Evolutionary conservation across 2,329 filamentous ascomycete genomes (phyloP).

Genomic region (Stagonosporopsis vannaccii): DNA sequence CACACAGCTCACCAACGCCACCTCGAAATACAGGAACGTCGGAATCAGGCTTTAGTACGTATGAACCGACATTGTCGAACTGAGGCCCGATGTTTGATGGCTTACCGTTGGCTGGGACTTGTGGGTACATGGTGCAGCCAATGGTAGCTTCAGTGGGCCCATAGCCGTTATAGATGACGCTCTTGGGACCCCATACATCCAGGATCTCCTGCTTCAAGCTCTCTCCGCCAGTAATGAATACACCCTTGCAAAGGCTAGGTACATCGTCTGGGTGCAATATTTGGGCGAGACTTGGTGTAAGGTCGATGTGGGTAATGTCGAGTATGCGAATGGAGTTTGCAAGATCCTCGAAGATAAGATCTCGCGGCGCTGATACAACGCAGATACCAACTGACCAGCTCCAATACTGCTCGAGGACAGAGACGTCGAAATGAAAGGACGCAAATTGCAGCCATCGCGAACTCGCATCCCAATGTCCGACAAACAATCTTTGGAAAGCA

Average conservation of each 20-base stretch:
- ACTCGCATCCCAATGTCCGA: conserved; percentile 71
- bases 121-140: conserved; percentile 87
- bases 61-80: conserved; percentile 87
- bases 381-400: conserved; percentile 91
- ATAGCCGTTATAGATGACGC: conserved; percentile 88
- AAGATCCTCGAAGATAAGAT: conserved; percentile 85
- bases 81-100: conserved; percentile 87
- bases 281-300: conserved; percentile 86
- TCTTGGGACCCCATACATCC: conserved; percentile 79
- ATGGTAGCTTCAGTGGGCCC: conserved; percentile 94
- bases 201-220: conserved; percentile 88
- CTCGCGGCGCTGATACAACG: conserved; percentile 80
- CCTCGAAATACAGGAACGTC: conserved; percentile 77
- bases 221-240: conserved; percentile 94
- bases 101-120: conserved; percentile 78
- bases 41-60: conserved; percentile 75
- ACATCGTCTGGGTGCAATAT: conserved; percentile 81
- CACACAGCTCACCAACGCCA: conserved; percentile 85
- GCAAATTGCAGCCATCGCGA: conserved; percentile 94
- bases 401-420: conserved; percentile 93
- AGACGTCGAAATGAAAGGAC: conserved; percentile 93
- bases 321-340: conserved; percentile 74
- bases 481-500: conserved; percentile 81
- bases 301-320: conserved; percentile 85
- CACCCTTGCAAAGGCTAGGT: conserved; percentile 77